These are phyloP conservation scores for Ustilago tritici DNA, from an alignment of 1,284 basidiomycete genomes.

Conservation along the genomic window DNA sequence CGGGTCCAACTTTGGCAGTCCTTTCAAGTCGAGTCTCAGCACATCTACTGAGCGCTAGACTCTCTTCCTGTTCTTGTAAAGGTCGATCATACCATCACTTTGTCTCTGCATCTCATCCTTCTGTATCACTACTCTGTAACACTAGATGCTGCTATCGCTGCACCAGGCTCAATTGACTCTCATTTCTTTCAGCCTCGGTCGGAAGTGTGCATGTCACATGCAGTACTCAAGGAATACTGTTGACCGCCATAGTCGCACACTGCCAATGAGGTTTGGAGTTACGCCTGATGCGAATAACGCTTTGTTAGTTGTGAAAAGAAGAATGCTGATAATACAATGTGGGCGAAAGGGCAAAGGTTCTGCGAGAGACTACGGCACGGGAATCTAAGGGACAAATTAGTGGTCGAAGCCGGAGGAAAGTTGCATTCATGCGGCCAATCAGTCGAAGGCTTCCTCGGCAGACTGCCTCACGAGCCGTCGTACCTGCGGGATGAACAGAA, in stretches of 20 bases:
- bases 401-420: neutral
- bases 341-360: slow-evolving; percentile 1
- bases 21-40: slow-evolving; percentile 43
- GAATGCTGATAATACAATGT: slow-evolving; percentile 26
- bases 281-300: neutral
- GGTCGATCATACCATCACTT: neutral
- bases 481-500: slow-evolving; percentile 31
- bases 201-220: neutral
- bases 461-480: slow-evolving; percentile 66
- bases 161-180: slow-evolving; percentile 6
- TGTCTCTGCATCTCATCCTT: slow-evolving; percentile 10
- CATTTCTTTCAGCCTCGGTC: slow-evolving; percentile 3
- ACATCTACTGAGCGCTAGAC: slow-evolving; percentile 37
- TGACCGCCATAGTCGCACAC: neutral
- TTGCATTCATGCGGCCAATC: neutral
- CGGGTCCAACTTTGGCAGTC: slow-evolving; percentile 48
- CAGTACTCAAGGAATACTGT: neutral
- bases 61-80: neutral
- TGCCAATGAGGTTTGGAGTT: neutral
- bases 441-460: slow-evolving; percentile 63
- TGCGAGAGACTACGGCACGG: neutral
- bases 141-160: slow-evolving; percentile 28
- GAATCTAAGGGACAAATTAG: neutral
- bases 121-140: slow-evolving; percentile 43
- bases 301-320: neutral